Evolutionary conservation across 768 basidiomycete species (phyloP), one percentile per base, ranked within the genome.

Genomic region (Russula compacta): DNA sequence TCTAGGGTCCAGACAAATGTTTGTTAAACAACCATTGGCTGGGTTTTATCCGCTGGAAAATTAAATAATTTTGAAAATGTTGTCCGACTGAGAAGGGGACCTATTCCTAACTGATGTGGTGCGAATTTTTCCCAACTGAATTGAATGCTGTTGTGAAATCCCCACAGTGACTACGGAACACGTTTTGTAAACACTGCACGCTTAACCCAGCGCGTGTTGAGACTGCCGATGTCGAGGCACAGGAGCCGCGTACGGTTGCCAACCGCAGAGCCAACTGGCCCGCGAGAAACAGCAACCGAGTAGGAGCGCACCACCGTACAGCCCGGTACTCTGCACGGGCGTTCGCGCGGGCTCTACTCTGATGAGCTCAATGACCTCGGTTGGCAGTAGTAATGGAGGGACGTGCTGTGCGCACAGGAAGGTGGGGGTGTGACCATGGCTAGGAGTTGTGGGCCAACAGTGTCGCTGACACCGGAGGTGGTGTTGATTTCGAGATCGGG

Each of bases 21-120:
- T n/a, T n/a, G n/a, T n/a, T n/a, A n/a, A n/a, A n/a, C n/a, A n/a
- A n/a, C n/a, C n/a, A n/a, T n/a, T n/a, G n/a, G n/a, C n/a, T n/a
- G n/a, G n/a, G n/a, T n/a, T n/a, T n/a, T n/a, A n/a, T n/a, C n/a
- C n/a, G n/a, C n/a, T n/a, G n/a, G n/a, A n/a, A n/a, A n/a, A n/a
- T n/a, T n/a, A n/a, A n/a, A n/a, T n/a, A n/a, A n/a, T n/a, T n/a
- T n/a, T n/a, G n/a, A n/a, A n/a, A n/a, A n/a, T n/a, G n/a, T n/a
- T n/a, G n/a, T n/a, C n/a, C n/a, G n/a, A n/a, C n/a, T n/a, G n/a
- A n/a, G n/a, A n/a, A n/a, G n/a, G n/a, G n/a, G n/a, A n/a, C n/a
- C n/a, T n/a, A n/a, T n/a, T 1, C 95, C 95, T 72, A 92, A 90
- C 64, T 87, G 83, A 59, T 86, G 83, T 0, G 94, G 92, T 14